Base-by-base conservation (phyloP, 1,284 basidiomycete species). In the Apiotrichum akiyoshidainum region DNA sequence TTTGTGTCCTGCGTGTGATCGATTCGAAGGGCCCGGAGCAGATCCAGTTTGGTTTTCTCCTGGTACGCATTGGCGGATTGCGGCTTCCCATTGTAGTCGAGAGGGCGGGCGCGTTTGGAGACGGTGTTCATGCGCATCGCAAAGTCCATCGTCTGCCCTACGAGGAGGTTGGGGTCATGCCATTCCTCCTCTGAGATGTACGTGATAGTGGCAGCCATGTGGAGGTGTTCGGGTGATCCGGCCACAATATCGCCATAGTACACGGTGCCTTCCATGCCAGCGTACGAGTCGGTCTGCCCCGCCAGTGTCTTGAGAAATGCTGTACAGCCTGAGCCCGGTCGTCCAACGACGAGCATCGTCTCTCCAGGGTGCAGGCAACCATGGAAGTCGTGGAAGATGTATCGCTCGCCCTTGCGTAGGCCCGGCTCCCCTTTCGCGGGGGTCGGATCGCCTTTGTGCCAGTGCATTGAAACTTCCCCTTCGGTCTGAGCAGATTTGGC, bases 1-100 rank as follows among this genome's bases (percentile, higher is more conserved):
- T 89, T 58, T 1, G 52, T 46, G 41, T 53, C 21, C 45, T 47
- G 80, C 0, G 88, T 90, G 62, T 89, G 87, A n/a, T 79, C 79
- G 54, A 93, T 78, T 9, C 89, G 88, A 66, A 92, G 87, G 21
- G 89, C 81, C 13, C 85, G 86, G 68, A 83, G 79, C 33, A 87
- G 54, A 46, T 52, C 46, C 19, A 41, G 31, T 51, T 54, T 58
- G 16, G 50, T 49, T 50, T 52, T 49, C 26, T 55, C 37, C 49
- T 53, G 50, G 54, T 56, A 61, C 17, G 37, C 55, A 41, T 53
- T 53, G 16, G 37, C 81, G 1, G 82, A 47, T 59, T 67, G 69
- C 13, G 64, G 52, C 40, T 68, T 51, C 33, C 66, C 69, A n/a
- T 66, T 52, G n/a, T 65, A 52, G 10, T 61, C 60, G 17, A 68